Conservation (phyloP, 768 basidiomycete genomes). For the Naematelia encephala region DNA sequence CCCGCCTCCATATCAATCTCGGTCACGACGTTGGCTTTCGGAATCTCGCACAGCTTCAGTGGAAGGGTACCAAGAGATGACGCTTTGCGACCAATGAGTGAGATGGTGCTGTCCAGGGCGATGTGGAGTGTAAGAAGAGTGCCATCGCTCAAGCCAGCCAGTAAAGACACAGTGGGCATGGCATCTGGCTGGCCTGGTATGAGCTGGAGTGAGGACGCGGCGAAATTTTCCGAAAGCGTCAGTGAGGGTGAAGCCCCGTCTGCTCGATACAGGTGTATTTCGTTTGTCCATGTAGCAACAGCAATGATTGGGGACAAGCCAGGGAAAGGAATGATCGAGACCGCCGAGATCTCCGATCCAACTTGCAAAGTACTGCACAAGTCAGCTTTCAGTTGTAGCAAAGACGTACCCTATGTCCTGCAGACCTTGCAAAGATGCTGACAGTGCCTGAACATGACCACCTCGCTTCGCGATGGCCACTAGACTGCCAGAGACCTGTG, state of each 20-base stretch:
- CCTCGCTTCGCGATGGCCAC: constrained; percentile 16
- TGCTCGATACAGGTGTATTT: constrained; percentile 35
- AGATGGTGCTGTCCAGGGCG: constrained; percentile 12
- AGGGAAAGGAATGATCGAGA: constrained; percentile 3
- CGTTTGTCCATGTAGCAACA: constrained; percentile 33
- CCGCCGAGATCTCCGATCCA: constrained; percentile 17
- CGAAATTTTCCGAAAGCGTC: constrained; percentile 18
- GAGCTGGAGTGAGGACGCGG: constrained; percentile 22
- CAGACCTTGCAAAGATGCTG: constrained; percentile 6
- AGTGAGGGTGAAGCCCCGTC: constrained; percentile 1
- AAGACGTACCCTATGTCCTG: constrained; percentile 14
- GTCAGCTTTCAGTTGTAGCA: background rate
- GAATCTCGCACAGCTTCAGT: constrained; percentile 14
- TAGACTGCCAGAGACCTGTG: constrained; percentile 9
- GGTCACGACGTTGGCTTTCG: background rate
- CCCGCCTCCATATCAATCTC: constrained; percentile 6
- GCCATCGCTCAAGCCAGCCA: constrained; percentile 46
- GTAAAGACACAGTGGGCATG: constrained; percentile 22
- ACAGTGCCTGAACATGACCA: constrained; percentile 13
- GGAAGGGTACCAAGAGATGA: constrained; percentile 40
- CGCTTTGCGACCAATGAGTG: constrained; percentile 24
- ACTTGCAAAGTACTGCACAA: constrained; percentile 1
- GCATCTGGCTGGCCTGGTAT: constrained; percentile 2
- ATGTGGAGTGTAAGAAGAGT: constrained; percentile 29
- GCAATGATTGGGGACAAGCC: constrained; percentile 25